Evolutionary conservation across 257 asterid genomes (phyloP).

Genomic region (Nicotiana noctiflora): DNA sequence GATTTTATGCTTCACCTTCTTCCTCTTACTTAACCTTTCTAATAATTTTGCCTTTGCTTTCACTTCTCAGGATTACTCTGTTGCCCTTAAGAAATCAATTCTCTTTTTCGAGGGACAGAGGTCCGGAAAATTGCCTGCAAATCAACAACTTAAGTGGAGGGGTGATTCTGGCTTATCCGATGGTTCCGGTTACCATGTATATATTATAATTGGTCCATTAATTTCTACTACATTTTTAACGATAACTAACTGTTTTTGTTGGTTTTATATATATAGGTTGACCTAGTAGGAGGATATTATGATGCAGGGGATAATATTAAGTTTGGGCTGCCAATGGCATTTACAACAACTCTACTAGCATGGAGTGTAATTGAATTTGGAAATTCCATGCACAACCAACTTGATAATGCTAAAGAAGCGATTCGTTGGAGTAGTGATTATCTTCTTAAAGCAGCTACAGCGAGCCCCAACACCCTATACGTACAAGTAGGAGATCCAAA

Average conservation of each 20-base stretch:
- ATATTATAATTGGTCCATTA: background rate
- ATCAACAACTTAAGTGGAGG: conserved; percentile 59
- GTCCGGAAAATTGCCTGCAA: conserved; percentile 59
- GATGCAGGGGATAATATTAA: conserved; percentile 88
- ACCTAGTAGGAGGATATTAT: conserved; percentile 78
- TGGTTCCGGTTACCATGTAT: conserved; percentile 59
- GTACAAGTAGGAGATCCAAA: conserved; percentile 81
- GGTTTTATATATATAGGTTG: conserved; percentile 51
- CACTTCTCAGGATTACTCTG: conserved; percentile 46
- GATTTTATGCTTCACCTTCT: conserved; percentile 19
- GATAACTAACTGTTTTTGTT: background rate
- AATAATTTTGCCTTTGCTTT: conserved; percentile 36
- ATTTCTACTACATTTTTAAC: background rate
- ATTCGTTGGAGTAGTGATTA: conserved; percentile 79
- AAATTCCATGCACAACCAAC: conserved; percentile 39
- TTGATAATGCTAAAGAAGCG: conserved; percentile 47
- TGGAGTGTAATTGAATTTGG: conserved; percentile 88
- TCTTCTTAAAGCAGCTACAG: conserved; percentile 76
- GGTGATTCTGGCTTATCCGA: conserved; percentile 63
- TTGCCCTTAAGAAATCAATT: conserved; percentile 64
- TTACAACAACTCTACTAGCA: conserved; percentile 65
- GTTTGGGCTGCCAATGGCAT: conserved; percentile 86
- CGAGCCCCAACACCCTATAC: conserved; percentile 52
- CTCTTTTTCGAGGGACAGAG: conserved; percentile 81
- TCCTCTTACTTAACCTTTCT: background rate